Percentiles rank a stretch among this genome's conserved stretches.
These are phyloP conservation scores for Chamaecyparis obtusa DNA, from an alignment of 75 land plant species.

Conservation along the genomic window DNA sequence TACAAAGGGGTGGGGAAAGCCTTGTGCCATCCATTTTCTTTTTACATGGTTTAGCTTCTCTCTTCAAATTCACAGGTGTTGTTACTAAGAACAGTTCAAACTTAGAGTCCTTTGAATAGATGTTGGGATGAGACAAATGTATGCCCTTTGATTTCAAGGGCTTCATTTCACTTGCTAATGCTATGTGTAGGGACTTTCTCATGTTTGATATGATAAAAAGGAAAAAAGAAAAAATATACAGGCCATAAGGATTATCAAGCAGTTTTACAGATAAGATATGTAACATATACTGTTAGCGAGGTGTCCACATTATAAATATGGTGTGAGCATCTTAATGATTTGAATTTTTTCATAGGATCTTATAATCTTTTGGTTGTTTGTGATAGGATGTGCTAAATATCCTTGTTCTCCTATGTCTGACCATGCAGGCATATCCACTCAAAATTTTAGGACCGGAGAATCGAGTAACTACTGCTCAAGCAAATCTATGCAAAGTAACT, in stretches of 20 bases:
- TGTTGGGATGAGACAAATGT: background rate
- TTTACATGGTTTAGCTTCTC: background rate
- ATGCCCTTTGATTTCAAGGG: background rate
- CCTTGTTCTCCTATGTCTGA: conserved; percentile 1
- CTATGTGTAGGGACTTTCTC: background rate
- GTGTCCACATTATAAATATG: background rate
- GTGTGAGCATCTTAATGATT: background rate
- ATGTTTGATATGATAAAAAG: background rate
- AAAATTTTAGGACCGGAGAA: conserved; percentile 25
- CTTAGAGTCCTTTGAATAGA: too few relatives aligned
- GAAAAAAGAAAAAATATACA: background rate
- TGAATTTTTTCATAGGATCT: background rate
- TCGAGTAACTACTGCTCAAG: conserved; percentile 68
- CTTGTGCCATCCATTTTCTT: background rate
- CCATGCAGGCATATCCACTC: conserved; percentile 74
- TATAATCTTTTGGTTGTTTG: background rate
- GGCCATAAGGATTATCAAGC: background rate
- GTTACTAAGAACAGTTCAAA: background rate
- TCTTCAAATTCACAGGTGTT: background rate
- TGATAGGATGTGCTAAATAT: background rate
- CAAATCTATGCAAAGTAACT: conserved; percentile 72
- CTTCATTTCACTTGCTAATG: background rate
- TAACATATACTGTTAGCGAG: background rate
- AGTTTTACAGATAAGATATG: background rate
- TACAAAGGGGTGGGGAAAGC: too few relatives aligned